Conservation (phyloP, 2,329 filamentous ascomycete species). For the Monilinia polystroma region DNA sequence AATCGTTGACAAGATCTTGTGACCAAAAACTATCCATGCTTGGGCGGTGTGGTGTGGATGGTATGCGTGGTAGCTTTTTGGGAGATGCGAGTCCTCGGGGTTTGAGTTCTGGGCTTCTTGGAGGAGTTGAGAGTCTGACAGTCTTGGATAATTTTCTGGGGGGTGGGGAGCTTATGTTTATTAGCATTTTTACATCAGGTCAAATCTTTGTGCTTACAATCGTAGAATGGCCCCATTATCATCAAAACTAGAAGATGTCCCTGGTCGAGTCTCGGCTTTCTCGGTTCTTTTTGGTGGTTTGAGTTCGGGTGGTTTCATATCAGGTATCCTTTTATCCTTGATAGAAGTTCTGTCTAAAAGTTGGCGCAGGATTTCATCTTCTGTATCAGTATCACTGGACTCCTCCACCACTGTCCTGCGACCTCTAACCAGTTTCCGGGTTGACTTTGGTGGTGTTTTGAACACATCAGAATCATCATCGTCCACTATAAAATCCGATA, state of each 20-base stretch:
- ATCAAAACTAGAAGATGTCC: constrained; percentile 20
- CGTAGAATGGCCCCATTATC: constrained; percentile 18
- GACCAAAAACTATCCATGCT: constrained; percentile 60
- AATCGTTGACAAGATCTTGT: constrained; percentile 58
- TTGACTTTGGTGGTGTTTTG: constrained; percentile 32
- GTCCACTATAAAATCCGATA: constrained; percentile 39
- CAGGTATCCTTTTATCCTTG: constrained; percentile 22
- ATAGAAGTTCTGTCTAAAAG: constrained; percentile 19
- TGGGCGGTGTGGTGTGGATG: constrained; percentile 53
- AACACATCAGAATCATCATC: constrained; percentile 32
- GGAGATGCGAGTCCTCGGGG: constrained; percentile 33
- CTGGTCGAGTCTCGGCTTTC: constrained; percentile 17
- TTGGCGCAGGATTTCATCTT: constrained; percentile 15
- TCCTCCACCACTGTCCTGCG: constrained; percentile 24
- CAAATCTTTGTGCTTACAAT: constrained; percentile 6
- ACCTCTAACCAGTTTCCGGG: constrained; percentile 35
- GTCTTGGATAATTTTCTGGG: constrained; percentile 30
- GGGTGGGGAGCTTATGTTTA: constrained; percentile 32
- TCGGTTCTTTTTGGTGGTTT: constrained; percentile 20
- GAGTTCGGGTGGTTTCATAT: constrained; percentile 20
- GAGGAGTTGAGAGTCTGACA: constrained; percentile 34
- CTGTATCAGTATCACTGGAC: constrained; percentile 24
- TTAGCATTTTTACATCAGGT: constrained; percentile 1
- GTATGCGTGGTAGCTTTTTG: constrained; percentile 46
- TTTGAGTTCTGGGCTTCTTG: constrained; percentile 34